phyloP scores from a whole-genome alignment of 495 filamentous ascomycete species.

The Xylaria flabelliformis region DNA sequence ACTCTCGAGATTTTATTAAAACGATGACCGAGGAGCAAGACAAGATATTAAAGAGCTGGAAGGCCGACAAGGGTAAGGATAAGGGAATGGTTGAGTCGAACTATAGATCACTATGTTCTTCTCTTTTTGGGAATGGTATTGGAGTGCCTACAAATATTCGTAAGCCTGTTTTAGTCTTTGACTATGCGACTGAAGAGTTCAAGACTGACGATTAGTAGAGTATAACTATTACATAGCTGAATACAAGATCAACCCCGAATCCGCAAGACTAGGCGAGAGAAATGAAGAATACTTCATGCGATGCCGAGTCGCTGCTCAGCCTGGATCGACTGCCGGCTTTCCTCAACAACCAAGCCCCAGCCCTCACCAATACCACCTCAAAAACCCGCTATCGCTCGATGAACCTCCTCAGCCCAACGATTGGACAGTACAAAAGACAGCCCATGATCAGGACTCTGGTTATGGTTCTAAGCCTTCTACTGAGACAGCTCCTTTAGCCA shows the following conservation, averaged over 20 bases:
- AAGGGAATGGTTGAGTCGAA: background rate
- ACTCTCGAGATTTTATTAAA: background rate
- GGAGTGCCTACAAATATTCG: background rate
- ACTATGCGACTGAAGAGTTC: too few species aligned
- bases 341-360: background rate
- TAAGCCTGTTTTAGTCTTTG: background rate
- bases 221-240: constrained; percentile 9
- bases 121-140: constrained; percentile 1
- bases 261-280: background rate
- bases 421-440: background rate
- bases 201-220: constrained; percentile 1
- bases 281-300: constrained; percentile 4
- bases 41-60: background rate
- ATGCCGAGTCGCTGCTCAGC: background rate
- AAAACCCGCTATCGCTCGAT: background rate
- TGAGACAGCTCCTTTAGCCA: background rate
- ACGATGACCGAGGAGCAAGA: constrained; percentile 21
- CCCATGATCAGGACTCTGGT: constrained; percentile 5
- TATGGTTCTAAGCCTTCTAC: background rate
- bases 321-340: background rate
- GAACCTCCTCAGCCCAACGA: background rate
- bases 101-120: constrained; percentile 7
- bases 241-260: background rate
- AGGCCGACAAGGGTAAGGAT: background rate
- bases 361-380: background rate